Percentiles rank a stretch among this genome's conserved stretches.
Evolutionary conservation across 2,329 filamentous ascomycete species (phyloP).

Genomic region (Fusarium sp.): DNA sequence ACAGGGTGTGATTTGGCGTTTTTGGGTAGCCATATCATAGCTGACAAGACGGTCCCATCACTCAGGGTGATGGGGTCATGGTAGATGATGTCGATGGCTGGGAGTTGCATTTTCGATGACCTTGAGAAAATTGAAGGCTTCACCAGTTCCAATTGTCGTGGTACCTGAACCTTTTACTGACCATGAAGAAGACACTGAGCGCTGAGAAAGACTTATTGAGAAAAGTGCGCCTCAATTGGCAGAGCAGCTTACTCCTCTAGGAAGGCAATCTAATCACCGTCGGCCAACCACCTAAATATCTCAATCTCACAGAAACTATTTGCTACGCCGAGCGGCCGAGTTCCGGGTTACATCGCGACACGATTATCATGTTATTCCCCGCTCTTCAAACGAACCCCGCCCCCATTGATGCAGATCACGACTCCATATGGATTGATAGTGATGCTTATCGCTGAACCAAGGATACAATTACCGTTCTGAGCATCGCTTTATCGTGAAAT

Average conservation of each 20-base stretch:
- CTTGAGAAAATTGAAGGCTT: rapidly evolving
- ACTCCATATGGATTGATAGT: not conserved
- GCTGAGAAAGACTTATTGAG: too few species aligned
- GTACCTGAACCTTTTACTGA: too few species aligned
- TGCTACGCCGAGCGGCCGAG: not conserved
- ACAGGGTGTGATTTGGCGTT: not conserved
- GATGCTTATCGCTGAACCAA: not conserved
- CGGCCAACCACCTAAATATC: not conserved
- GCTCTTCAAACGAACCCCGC: not conserved
- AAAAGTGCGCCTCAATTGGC: too few species aligned
- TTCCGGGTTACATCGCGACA: not conserved
- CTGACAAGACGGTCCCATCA: not conserved
- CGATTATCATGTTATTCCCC: not conserved
- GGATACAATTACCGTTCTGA: not conserved
- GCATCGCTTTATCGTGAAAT: not conserved
- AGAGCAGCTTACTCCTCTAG: not conserved
- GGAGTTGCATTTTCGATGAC: not conserved
- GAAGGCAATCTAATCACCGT: not conserved
- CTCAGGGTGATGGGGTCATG: constrained; percentile 3
- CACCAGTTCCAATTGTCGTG: not conserved
- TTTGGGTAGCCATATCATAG: constrained; percentile 3
- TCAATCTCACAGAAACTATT: not conserved
- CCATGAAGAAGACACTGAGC: not conserved
- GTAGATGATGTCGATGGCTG: not conserved
- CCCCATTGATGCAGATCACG: not conserved